These are phyloP conservation scores for Maudiozyma saulgeensis DNA, from an alignment of 805 yeast species.

Conservation along the genomic window DNA sequence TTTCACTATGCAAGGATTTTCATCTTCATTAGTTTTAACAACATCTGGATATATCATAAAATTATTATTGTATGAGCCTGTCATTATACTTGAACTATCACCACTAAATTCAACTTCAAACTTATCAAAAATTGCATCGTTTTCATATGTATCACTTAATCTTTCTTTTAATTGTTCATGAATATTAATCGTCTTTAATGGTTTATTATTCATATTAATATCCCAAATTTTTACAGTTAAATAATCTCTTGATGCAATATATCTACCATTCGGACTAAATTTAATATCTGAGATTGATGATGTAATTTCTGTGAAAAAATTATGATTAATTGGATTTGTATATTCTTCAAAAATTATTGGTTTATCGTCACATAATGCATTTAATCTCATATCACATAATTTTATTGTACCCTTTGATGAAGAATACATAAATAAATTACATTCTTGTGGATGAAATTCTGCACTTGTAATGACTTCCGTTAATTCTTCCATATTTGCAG, in stretches of 20 bases:
- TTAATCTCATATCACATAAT: conserved; percentile 91
- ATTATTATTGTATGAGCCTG: conserved; percentile 95
- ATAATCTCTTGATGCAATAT: conserved; percentile 94
- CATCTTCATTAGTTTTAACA: conserved; percentile 30
- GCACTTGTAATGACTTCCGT: conserved; percentile 97
- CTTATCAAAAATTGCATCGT: conserved; percentile 96
- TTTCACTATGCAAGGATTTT: conserved; percentile 7
- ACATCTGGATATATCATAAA: conserved; percentile 94
- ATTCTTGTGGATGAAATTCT: conserved; percentile 86
- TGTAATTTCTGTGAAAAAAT: conserved; percentile 95
- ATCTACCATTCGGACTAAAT: conserved; percentile 84
- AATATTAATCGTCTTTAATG: conserved; percentile 86
- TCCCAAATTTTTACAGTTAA: conserved; percentile 98
- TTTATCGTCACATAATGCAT: conserved; percentile 86
- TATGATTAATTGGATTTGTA: conserved; percentile 84
- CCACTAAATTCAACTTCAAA: conserved; percentile 95
- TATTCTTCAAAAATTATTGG: conserved; percentile 85
- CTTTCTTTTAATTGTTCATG: conserved; percentile 91
- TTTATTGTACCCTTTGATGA: conserved; percentile 93
- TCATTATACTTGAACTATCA: conserved; percentile 84
- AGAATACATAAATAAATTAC: conserved; percentile 91
- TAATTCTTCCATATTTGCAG: conserved; percentile 96
- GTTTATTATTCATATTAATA: conserved; percentile 91
- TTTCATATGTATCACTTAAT: conserved; percentile 94
- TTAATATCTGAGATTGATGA: conserved; percentile 89